Percentiles rank a stretch among this genome's conserved stretches.
Conservation (phyloP, 495 filamentous ascomycete genomes). For the Trichodelitschia bisporula region DNA sequence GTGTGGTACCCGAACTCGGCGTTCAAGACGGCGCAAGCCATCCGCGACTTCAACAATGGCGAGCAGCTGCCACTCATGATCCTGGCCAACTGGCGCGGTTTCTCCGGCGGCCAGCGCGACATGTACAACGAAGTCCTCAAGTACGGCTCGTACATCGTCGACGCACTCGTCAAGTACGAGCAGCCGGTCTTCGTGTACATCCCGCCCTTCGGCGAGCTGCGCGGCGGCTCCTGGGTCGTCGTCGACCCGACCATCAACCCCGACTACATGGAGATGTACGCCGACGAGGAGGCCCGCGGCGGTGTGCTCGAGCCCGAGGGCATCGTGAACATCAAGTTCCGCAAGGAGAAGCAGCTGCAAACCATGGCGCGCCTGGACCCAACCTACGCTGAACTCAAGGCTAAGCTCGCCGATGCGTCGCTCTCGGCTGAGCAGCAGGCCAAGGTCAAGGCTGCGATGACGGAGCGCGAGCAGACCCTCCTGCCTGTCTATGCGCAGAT, state of each 20-base stretch:
- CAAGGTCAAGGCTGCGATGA: constrained; percentile 66
- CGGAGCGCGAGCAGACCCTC: constrained; percentile 63
- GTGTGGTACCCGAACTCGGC: constrained; percentile 99
- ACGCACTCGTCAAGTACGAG: constrained; percentile 93
- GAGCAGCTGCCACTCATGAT: constrained; percentile 98
- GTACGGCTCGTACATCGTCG: constrained; percentile 96
- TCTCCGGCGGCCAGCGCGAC: constrained; percentile 96
- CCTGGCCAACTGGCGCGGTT: constrained; percentile 97
- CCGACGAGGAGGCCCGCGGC: constrained; percentile 82
- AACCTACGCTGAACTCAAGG: constrained; percentile 59
- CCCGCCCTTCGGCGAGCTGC: constrained; percentile 84
- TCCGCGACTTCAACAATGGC: constrained; percentile 96
- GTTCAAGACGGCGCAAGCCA: constrained; percentile 96
- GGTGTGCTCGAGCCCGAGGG: constrained; percentile 96
- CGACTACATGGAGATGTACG: constrained; percentile 97
- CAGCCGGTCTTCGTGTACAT: constrained; percentile 98
- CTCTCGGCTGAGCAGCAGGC: constrained; percentile 48
- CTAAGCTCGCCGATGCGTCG: constrained; percentile 37
- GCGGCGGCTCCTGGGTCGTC: constrained; percentile 98
- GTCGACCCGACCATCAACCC: constrained; percentile 96
- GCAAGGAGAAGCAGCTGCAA: constrained; percentile 87
- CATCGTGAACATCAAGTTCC: constrained; percentile 96
- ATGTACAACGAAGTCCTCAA: constrained; percentile 99
- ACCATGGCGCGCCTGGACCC: constrained; percentile 91
- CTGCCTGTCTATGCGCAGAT: constrained; percentile 86